Percentiles rank a stretch among this genome's conserved stretches.
phyloP scores from a whole-genome alignment of 768 basidiomycete genomes.

The Leccinum variicolor region DNA sequence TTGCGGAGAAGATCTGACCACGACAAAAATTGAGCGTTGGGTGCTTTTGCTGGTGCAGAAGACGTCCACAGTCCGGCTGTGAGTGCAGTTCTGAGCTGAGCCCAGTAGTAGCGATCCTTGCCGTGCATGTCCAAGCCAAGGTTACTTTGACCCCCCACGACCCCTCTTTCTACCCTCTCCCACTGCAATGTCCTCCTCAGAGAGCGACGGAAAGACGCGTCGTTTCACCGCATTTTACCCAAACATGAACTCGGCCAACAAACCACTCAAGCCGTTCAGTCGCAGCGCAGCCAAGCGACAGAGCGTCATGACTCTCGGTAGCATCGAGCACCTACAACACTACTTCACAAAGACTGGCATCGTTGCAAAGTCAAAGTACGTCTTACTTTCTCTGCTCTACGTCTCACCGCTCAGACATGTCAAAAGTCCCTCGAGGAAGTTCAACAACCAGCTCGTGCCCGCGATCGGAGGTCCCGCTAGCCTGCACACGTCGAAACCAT shows the following conservation, averaged over 20 bases:
- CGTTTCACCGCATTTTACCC: slow-evolving; percentile 79
- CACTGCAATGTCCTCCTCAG: slow-evolving; percentile 2
- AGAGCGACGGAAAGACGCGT: slow-evolving; percentile 45
- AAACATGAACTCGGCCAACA: slow-evolving; percentile 64
- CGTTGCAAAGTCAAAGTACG: slow-evolving; percentile 68
- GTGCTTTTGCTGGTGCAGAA: slow-evolving; percentile 54
- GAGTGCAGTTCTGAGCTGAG: slow-evolving; percentile 66
- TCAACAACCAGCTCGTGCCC: slow-evolving; percentile 64
- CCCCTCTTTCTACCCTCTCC: background rate
- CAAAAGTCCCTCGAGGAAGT: slow-evolving; percentile 44
- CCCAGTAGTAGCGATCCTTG: slow-evolving; percentile 79
- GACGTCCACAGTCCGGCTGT: slow-evolving; percentile 75
- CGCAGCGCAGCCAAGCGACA: slow-evolving; percentile 89
- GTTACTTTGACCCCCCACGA: slow-evolving; percentile 9
- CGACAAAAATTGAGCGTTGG: slow-evolving; percentile 48
- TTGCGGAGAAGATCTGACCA: slow-evolving; percentile 84
- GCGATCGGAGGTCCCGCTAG: slow-evolving; percentile 64
- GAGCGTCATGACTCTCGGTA: slow-evolving; percentile 92
- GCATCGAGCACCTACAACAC: slow-evolving; percentile 93
- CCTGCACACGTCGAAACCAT: slow-evolving; percentile 36
- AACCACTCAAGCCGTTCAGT: slow-evolving; percentile 81
- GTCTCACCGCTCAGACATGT: slow-evolving; percentile 6
- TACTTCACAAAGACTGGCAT: slow-evolving; percentile 91
- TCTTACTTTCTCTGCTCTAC: background rate
- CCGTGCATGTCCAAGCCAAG: slow-evolving; percentile 34